Conservation (phyloP, 2,329 filamentous ascomycete genomes). For the Ascochyta viciae-villosae region DNA sequence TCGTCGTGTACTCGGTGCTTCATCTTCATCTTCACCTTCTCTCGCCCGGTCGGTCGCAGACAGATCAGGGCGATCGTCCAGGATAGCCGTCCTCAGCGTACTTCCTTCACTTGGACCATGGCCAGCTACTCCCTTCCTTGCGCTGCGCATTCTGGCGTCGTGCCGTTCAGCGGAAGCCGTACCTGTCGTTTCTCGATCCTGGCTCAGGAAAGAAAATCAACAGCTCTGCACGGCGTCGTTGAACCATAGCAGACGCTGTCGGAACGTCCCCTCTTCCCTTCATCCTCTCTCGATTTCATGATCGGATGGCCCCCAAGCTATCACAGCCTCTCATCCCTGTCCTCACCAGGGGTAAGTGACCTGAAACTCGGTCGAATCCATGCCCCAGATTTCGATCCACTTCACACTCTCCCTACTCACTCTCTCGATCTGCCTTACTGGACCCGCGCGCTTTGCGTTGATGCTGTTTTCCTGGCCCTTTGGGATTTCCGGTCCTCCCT, state of each 20-base stretch:
- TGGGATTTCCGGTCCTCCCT: conserved; percentile 11
- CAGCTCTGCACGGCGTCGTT: background rate
- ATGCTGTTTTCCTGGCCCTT: conserved; percentile 32
- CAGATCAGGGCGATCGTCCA: too few species aligned
- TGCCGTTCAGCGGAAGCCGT: too few species aligned
- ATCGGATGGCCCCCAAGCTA: background rate
- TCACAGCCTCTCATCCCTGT: background rate
- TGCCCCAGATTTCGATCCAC: conserved; percentile 54
- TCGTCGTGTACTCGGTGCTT: too few species aligned
- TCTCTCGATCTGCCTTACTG: conserved; percentile 40
- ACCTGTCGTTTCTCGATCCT: too few species aligned
- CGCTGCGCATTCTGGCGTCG: too few species aligned
- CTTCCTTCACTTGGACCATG: too few species aligned
- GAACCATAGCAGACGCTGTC: background rate
- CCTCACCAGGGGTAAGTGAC: conserved; percentile 32
- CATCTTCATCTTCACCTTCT: too few species aligned
- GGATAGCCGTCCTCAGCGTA: too few species aligned
- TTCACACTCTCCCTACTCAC: conserved; percentile 47
- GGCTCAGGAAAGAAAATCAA: too few species aligned
- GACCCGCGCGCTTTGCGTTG: conserved; percentile 37
- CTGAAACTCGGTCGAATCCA: conserved; percentile 50
- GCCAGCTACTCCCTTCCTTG: too few species aligned
- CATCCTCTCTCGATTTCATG: background rate
- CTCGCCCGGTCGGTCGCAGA: too few species aligned
- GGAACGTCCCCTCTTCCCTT: too few species aligned